A percentile compares a stretch with the other conserved stretches of the same genome.
Conservation (phyloP, 768 basidiomycete genomes). For the Brasilioporus rufonigricans region DNA sequence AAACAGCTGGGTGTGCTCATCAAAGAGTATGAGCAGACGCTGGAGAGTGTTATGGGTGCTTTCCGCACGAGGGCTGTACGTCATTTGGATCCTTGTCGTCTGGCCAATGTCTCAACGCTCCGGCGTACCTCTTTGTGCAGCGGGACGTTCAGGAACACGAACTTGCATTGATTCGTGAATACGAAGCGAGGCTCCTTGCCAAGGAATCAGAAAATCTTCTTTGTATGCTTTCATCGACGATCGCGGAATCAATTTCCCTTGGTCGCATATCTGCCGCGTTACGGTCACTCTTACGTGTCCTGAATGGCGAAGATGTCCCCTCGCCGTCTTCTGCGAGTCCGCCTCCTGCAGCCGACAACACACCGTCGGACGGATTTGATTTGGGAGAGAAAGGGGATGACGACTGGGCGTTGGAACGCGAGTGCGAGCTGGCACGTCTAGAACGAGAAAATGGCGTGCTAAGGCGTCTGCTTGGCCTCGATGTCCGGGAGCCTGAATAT, state of each 20-base stretch:
- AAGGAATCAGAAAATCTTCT: slow-evolving; percentile 67
- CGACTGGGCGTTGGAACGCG: slow-evolving; percentile 83
- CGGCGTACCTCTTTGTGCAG: slow-evolving; percentile 38
- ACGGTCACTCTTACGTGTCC: slow-evolving; percentile 64
- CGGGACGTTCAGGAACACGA: slow-evolving; percentile 93
- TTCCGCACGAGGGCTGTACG: slow-evolving; percentile 91
- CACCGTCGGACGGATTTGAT: slow-evolving; percentile 9
- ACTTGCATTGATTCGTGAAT: slow-evolving; percentile 84
- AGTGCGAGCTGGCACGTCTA: slow-evolving; percentile 84
- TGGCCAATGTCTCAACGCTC: background rate
- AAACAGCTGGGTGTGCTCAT: slow-evolving; percentile 89
- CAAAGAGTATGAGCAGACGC: slow-evolving; percentile 95
- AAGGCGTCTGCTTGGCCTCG: slow-evolving; percentile 63
- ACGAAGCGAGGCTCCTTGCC: slow-evolving; percentile 79
- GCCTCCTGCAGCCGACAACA: slow-evolving; percentile 3
- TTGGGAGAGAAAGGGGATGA: slow-evolving; percentile 43
- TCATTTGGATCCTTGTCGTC: slow-evolving; percentile 17
- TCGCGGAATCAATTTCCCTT: slow-evolving; percentile 65
- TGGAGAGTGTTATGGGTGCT: slow-evolving; percentile 89
- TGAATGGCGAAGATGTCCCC: slow-evolving; percentile 60
- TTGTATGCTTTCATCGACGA: slow-evolving; percentile 57
- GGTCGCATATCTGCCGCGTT: slow-evolving; percentile 67
- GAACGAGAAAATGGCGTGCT: slow-evolving; percentile 87
- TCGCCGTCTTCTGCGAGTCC: slow-evolving; percentile 1
- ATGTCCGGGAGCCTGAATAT: slow-evolving; percentile 25